Base-by-base conservation (phyloP, 208 protist genomes). In the Trypanosoma avium region DNA sequence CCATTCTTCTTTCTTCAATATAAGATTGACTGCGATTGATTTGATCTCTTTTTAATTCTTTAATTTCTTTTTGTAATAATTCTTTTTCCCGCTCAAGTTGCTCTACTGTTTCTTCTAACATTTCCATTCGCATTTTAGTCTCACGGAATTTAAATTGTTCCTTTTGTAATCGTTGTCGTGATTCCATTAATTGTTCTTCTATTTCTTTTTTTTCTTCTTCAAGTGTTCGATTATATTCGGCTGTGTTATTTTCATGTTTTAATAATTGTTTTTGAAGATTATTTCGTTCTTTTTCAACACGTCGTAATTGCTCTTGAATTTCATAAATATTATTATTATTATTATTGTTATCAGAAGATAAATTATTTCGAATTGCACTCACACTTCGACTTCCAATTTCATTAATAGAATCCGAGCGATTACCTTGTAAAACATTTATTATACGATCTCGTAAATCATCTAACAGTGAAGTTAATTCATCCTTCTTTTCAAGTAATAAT, bases 201-300 rank as follows among this genome's bases (percentile, higher is more conserved):
- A 88, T 60, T 17, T 67, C 69, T 13, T 60, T 62, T 54, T 62
- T 78, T 43, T 88, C 82, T 22, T 80, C 40, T 29, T 73, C 33
- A 21, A 43, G 47, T 12, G 60, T 46, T 29, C 35, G 27, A 30
- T 30, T 57, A 1, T 78, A 1, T 10, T 46, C 32, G n/a, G n/a
- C n/a, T 33, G n/a, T 21, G 56, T 33, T 19, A 22, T 46, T 58
- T n/a, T 30, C 47, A 36, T 27, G 33, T 24, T 30, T 10, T n/a
- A 26, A 49, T 24, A 54, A 45, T 52, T 77, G 75, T 4, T 30
- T 45, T 49, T 58, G 67, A n/a, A 84, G 49, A 9, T 70, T 54
- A 45, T 88, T 70, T 0, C 81, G 67, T 63, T 79, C 81, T 30
- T 33, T 26, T 55, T 88, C 69, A 4, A 81, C 30, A 8, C 29